Conservation (phyloP, 164 flowering plant genomes). For the Vitis cinerea region DNA sequence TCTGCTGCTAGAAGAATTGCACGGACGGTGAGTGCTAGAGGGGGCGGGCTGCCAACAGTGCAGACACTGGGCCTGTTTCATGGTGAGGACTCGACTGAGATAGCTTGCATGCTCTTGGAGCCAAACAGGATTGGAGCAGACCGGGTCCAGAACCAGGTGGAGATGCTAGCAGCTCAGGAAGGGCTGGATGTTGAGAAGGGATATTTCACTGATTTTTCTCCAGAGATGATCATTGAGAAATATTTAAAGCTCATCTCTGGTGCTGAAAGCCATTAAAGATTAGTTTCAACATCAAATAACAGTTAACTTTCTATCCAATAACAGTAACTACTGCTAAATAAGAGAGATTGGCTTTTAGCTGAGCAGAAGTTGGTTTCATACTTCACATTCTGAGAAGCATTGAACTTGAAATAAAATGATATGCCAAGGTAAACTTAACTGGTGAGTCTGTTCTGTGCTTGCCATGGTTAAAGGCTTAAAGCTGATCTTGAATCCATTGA, state of each 20-base stretch:
- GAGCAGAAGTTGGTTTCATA: too few species aligned
- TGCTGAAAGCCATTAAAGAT: constrained; percentile 7
- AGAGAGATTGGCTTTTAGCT: too few species aligned
- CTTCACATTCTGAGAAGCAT: too few species aligned
- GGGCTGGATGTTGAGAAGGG: constrained; percentile 72
- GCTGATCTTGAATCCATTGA: constrained; percentile 58
- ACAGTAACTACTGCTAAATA: too few species aligned
- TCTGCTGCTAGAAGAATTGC: constrained; percentile 52
- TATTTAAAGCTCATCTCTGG: constrained; percentile 36
- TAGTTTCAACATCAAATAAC: background rate
- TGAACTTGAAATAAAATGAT: too few species aligned
- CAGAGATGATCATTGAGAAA: constrained; percentile 49
- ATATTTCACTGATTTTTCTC: constrained; percentile 68
- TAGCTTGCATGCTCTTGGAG: constrained; percentile 71
- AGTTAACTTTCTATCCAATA: too few species aligned
- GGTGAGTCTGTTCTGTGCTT: constrained; percentile 30
- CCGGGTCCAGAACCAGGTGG: constrained; percentile 56
- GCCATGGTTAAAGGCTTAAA: constrained; percentile 66
- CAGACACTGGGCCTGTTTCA: constrained; percentile 72
- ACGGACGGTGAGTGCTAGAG: constrained; percentile 63
- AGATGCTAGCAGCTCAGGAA: constrained; percentile 58
- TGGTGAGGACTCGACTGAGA: constrained; percentile 63
- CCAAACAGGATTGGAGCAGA: constrained; percentile 71
- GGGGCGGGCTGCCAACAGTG: constrained; percentile 79
- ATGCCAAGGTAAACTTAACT: too few species aligned